Evolutionary conservation across 371 early-diverging fungal species (phyloP), one percentile per base, ranked within the genome.

Genomic region (Mortierella sp.): DNA sequence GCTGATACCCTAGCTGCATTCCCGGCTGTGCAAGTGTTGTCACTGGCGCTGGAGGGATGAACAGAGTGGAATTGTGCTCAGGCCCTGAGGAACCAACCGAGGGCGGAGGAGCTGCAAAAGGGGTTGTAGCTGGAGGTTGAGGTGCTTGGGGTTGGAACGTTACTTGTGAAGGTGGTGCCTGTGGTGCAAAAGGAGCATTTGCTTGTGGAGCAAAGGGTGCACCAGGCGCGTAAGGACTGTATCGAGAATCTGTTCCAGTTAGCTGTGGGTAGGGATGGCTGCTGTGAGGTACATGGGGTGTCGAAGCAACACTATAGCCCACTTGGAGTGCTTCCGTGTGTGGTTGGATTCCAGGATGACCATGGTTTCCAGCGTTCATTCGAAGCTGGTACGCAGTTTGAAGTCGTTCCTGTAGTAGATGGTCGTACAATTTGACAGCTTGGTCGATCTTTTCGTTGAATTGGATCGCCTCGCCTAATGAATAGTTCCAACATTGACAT

Each of bases 341-440:
- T 40, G 49, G 50, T 34, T 57, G 68, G 3, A 59, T 31, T 10
- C 67, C 63, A 34, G 57, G 57, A 21, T 53, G 45, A 5, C 55
- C 63, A 29, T 73, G 67, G 29, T 25, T 57, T 45, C 49, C 64
- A 27, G 60, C 41, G 27, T 51, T 61, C 51, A 76, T 57, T 27
- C 80, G 61, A 28, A 66, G 76, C 29, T 70, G 57, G 29, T 81
- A 79, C 8, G 81, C 57, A 17, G 60, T 59, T 1, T 83, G 73
- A 27, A 93, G 78, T 28, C 90, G 86, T 64, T 92, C 87, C 54
- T 92, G 91, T 41, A 95, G 76, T 48, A 96, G 66, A 49, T 83
- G 86, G 71, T 96, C 96, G 55, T 96, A 96, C 27, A 89, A 82
- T 66, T 85, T 90, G 21, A 92, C 85, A 22, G 94, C 93, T 16